Conservation (phyloP, 495 filamentous ascomycete species). For the Venustampulla echinocandica region DNA sequence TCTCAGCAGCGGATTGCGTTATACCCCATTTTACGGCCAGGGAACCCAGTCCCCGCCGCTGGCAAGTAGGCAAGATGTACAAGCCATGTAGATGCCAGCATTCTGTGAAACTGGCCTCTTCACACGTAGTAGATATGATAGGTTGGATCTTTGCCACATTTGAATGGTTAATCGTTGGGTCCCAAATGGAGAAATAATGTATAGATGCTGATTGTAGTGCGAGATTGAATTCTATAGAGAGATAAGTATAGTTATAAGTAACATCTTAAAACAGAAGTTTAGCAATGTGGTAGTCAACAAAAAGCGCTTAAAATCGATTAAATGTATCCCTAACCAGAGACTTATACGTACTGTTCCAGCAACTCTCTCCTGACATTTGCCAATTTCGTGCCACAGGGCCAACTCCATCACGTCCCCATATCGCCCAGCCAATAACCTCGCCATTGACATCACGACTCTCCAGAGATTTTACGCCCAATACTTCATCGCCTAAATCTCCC, state of each 20-base stretch:
- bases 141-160: not conserved
- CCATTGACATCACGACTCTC: not conserved
- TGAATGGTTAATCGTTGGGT: not conserved
- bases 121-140: not conserved
- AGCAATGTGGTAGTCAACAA: too few species aligned
- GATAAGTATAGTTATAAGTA: too few species aligned
- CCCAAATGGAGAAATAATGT: not conserved
- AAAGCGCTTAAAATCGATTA: too few species aligned
- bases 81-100: constrained; percentile 1
- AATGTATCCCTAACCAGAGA: too few species aligned
- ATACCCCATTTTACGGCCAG: not conserved
- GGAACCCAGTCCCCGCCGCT: not conserved
- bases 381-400: too few species aligned
- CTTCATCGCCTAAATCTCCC: not conserved
- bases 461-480: not conserved
- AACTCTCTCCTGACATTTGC: not conserved
- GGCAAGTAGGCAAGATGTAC: not conserved
- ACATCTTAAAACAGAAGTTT: too few species aligned
- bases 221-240: not conserved
- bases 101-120: not conserved
- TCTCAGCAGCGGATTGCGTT: not conserved
- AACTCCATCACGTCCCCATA: not conserved
- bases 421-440: constrained; percentile 1
- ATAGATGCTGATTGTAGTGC: not conserved
- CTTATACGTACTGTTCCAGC: not conserved